These are phyloP conservation scores for Akanthomyces lecanii DNA, from an alignment of 2,329 filamentous ascomycete species.

Conservation along the genomic window DNA sequence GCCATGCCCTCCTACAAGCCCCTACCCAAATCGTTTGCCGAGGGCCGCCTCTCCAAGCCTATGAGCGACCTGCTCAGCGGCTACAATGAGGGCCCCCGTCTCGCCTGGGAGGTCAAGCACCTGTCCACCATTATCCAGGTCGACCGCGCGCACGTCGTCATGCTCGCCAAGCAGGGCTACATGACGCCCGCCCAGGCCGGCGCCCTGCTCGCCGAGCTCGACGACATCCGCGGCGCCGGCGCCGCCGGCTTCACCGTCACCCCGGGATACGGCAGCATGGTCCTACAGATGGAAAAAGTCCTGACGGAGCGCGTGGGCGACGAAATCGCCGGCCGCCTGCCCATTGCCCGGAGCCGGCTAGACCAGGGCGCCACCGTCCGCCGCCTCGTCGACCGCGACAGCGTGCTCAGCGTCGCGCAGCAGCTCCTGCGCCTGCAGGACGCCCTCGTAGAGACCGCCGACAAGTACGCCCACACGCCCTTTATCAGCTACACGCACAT, in stretches of 20 bases:
- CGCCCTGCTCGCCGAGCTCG: slow-evolving; percentile 3
- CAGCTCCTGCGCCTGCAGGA: slow-evolving; percentile 9
- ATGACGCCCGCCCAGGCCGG: background rate
- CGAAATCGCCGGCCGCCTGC: slow-evolving; percentile 5
- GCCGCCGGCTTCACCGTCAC: background rate
- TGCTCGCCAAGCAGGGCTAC: slow-evolving; percentile 9
- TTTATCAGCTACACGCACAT: slow-evolving; percentile 12
- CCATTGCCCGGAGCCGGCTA: slow-evolving; percentile 1
- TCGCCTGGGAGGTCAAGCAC: slow-evolving; percentile 6
- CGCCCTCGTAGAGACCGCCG: slow-evolving; percentile 61
- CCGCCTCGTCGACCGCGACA: slow-evolving; percentile 4
- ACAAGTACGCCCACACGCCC: slow-evolving; percentile 41
- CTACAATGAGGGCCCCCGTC: slow-evolving; percentile 8
- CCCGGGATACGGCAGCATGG: slow-evolving; percentile 10
- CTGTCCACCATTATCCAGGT: slow-evolving; percentile 7
- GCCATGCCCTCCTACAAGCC: slow-evolving; percentile 10
- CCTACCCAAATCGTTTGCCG: background rate
- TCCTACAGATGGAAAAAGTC: slow-evolving; percentile 8
- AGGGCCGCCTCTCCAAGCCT: slow-evolving; percentile 9
- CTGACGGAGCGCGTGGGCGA: background rate
- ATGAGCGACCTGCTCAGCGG: background rate
- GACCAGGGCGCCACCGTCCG: slow-evolving; percentile 10
- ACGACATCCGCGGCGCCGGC: slow-evolving; percentile 1
- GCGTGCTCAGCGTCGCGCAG: background rate
- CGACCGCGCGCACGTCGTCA: slow-evolving; percentile 10